phyloP scores from a whole-genome alignment of 176 grass and related monocot genomes.

The Aegilops tauschii region DNA sequence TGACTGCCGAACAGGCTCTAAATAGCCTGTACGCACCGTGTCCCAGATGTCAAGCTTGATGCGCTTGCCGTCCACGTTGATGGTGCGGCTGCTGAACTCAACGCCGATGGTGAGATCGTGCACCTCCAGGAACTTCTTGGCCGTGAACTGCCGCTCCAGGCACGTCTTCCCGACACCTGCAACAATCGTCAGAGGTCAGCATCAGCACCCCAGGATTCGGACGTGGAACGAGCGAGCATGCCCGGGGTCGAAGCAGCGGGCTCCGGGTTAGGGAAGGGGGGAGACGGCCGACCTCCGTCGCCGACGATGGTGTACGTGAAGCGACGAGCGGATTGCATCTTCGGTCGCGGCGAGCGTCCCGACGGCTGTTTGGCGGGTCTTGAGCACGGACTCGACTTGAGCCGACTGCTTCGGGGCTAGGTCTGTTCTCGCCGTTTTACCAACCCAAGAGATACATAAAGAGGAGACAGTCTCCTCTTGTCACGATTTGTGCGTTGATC shows the following conservation, averaged over 20 bases:
- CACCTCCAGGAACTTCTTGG: conserved; percentile 57
- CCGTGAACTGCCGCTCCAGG: conserved; percentile 67
- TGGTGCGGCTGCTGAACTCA: conserved; percentile 58
- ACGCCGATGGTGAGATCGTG: conserved; percentile 66
- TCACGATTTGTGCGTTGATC: too few species aligned
- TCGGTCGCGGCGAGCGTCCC: neutral
- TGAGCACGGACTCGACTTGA: neutral
- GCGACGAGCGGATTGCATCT: conserved; percentile 78
- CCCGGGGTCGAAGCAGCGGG: neutral
- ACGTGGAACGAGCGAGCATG: too few species aligned
- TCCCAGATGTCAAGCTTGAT: conserved; percentile 69
- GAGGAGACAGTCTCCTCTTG: too few species aligned
- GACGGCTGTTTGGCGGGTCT: neutral
- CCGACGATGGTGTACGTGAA: conserved; percentile 98
- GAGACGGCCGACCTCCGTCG: conserved; percentile 38
- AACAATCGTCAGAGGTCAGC: neutral
- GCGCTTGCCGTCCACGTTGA: conserved; percentile 58
- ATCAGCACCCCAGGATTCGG: too few species aligned
- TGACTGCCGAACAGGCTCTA: too few species aligned
- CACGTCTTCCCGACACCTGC: conserved; percentile 70
- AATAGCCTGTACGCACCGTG: conserved; percentile 31
- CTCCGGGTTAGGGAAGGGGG: neutral
- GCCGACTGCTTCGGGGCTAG: neutral
- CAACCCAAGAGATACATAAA: too few species aligned
- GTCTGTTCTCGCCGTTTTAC: neutral